Base-by-base conservation (phyloP, 768 basidiomycete genomes). In the Chiua virens region DNA sequence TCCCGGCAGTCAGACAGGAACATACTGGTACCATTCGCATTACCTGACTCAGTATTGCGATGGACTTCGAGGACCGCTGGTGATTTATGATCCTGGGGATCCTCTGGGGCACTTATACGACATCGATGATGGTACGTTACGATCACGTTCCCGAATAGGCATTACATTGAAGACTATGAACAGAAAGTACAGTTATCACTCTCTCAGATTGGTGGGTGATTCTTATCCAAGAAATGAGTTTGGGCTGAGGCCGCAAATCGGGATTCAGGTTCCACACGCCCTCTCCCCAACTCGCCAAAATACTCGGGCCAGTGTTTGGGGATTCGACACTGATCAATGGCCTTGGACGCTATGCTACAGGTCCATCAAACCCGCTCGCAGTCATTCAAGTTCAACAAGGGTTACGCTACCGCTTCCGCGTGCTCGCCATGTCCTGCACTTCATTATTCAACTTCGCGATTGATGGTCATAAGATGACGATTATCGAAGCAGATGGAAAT, bases 291-390 rank as follows among this genome's bases (percentile, higher is more conserved):
- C 52, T 50, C 22, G 49, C 53, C 49, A 37, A 47, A 25, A n/a
- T n/a, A n/a, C n/a, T 59, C 1, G 34, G 34, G 28, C 20, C 54
- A 3, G 35, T 52, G 8, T 18, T 37, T 37, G 55, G 69, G 2
- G 64, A 76, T 44, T 65, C 77, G 8, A 76, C 75, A 8, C 63
- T 82, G 5, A 79, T 82, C 39, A 82, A 82, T 37, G 79, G 79
- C 1, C 55, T 60, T 22, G 79, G 80, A n/a, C 74, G 79, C 27
- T 74, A 69, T 52, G 15, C 46, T 8, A 71, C 67, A 8, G 77
- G 77, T 2, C 73, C 76, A 5, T 27, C 45, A 4, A 57, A 68
- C 3, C 55, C 66, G 2, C 69, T 80, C 18, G 57, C 79, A 0
- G 71, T 80, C 8, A 65, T 83, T 49, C 68, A 67, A 21, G 78